Conservation (phyloP, 78 protist genomes). For the Mantamonas sphyraenae region DNA sequence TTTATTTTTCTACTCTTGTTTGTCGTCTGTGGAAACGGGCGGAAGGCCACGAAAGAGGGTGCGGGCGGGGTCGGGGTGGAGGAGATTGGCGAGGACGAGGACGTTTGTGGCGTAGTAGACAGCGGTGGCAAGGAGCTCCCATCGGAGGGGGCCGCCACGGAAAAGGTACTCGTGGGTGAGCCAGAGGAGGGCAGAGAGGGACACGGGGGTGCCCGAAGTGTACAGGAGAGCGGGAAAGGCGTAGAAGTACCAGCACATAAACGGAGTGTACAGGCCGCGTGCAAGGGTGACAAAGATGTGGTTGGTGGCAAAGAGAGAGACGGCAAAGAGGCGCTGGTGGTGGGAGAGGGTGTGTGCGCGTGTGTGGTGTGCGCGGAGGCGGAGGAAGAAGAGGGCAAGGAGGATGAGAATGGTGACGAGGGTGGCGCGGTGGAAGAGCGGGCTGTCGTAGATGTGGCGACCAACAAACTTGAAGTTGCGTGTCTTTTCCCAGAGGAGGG, state of each 20-base stretch:
- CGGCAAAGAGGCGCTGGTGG: no score
- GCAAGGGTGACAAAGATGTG: conserved; percentile 34
- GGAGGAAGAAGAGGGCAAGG: no score
- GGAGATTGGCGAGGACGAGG: no score
- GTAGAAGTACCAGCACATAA: conserved; percentile 58
- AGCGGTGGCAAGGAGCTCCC: conserved; percentile 24
- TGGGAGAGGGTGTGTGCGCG: no score
- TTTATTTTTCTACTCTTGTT: no score
- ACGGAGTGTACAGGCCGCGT: conserved; percentile 52
- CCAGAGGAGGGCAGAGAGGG: conserved; percentile 13
- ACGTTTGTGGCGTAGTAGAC: conserved; percentile 17
- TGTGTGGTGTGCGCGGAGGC: no score
- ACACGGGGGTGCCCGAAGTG: conserved; percentile 8
- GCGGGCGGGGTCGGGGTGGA: no score
- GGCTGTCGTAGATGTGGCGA: conserved; percentile 23
- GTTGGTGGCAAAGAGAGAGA: no score
- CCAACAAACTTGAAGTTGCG: conserved; percentile 55
- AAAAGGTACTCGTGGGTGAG: conserved; percentile 35
- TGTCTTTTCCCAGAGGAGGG: conserved; percentile 55
- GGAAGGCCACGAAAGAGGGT: no score
- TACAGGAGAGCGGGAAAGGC: conserved; percentile 18
- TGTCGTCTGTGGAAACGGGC: no score
- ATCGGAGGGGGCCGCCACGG: conserved; percentile 16
- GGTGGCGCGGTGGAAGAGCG: no score
- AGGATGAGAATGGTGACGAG: no score